Conservation (phyloP, 2,329 filamentous ascomycete genomes). For the Ceratocystis albifundus region DNA sequence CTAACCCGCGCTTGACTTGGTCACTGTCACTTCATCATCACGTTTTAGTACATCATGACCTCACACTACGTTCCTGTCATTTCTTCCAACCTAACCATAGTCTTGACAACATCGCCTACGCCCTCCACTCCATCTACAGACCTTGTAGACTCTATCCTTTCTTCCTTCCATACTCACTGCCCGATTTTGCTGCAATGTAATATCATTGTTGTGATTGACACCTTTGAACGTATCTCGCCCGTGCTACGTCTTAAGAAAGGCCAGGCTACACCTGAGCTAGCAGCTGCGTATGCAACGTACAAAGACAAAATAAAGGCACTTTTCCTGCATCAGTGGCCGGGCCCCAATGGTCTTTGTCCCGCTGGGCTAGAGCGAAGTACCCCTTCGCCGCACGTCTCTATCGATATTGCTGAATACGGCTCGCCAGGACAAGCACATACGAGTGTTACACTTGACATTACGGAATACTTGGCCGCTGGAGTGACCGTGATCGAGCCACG, state of each 20-base stretch:
- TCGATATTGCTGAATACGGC: slow-evolving; percentile 39
- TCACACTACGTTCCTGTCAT: neutral
- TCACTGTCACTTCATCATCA: neutral
- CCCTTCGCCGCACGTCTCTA: neutral
- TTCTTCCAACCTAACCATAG: slow-evolving; percentile 27
- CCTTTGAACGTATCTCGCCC: slow-evolving; percentile 38
- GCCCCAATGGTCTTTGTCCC: neutral
- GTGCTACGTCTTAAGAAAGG: slow-evolving; percentile 42
- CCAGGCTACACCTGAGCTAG: slow-evolving; percentile 38
- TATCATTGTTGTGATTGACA: slow-evolving; percentile 43
- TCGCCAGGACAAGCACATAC: slow-evolving; percentile 29
- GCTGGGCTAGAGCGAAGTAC: neutral
- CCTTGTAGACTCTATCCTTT: slow-evolving; percentile 37
- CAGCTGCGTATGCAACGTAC: slow-evolving; percentile 35
- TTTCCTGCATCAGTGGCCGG: slow-evolving; percentile 25
- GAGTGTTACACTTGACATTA: slow-evolving; percentile 32
- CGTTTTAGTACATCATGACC: no score
- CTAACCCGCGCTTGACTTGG: neutral
- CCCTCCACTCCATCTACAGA: slow-evolving; percentile 44
- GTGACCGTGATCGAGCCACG: slow-evolving; percentile 41
- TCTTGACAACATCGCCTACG: slow-evolving; percentile 46
- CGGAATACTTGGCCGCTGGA: slow-evolving; percentile 27
- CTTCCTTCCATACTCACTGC: slow-evolving; percentile 37
- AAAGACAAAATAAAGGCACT: slow-evolving; percentile 38
- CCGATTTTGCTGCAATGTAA: slow-evolving; percentile 33